Base-by-base conservation (phyloP, 257 asterid species). In the Penstemon newberryi region DNA sequence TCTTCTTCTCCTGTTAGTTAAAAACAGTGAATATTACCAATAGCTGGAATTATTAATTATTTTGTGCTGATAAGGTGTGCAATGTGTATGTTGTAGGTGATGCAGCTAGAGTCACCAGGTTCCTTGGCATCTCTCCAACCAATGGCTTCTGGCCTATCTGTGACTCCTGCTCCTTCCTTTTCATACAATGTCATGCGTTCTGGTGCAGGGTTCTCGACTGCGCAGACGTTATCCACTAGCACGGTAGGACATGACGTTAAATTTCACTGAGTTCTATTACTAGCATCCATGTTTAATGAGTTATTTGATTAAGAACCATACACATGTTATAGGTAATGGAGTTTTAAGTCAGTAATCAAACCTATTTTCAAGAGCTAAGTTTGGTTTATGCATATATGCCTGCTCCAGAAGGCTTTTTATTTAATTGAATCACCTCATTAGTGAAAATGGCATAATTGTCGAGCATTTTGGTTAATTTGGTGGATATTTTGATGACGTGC, bases 1-100 rank as follows among this genome's bases (percentile, higher is more conserved):
- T 67, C 79, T 7, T 68, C 80, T 65, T 54, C 56, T 69, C 79
- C 75, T 67, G 81, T 79, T 46, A 78, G 81, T 77, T 60, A 53
- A 65, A 56, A 53, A 33, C 10, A 5, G 56, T 18, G 44, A 41
- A 9, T 57, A 11, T 6, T 74, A 44, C 25, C 41, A 7, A 42
- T 54, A 55, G 60, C 47, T 62, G 41, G 33, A 56, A 65, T 55
- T 25, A 19, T 45, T 10, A 43, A 50, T 54, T 54, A 36, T 18
- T 18, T 56, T 50, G 13, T 64, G 57, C 59, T 75, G 58, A 66
- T 67, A 25, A 53, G 65, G 65, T 66, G 43, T 13, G 61, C 62
- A 13, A 53, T 68, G 58, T 62, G 57, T 78, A 65, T 63, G 39
- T 53, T 70, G 52, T 70, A 75, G 77, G 82, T 41, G 64, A 55